phyloP scores from a whole-genome alignment of 208 protist species.

The Crithidia sp. region DNA sequence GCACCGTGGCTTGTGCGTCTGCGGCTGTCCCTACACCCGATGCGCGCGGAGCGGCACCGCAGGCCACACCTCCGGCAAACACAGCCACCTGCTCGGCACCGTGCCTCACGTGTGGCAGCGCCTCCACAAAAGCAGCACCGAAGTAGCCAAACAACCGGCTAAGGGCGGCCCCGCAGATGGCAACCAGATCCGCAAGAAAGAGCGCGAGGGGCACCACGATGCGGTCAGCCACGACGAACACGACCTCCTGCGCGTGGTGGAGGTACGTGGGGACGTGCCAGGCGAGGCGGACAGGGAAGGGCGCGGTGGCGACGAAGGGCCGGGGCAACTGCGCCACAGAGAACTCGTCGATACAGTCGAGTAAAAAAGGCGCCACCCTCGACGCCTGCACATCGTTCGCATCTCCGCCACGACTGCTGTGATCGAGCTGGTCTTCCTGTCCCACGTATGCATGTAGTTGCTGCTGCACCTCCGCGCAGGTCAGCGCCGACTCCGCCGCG shows the following conservation, averaged over 20 bases:
- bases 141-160: neutral
- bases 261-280: slow-evolving; percentile 27
- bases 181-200: neutral
- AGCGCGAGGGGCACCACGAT: neutral
- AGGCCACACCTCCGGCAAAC: slow-evolving; percentile 19
- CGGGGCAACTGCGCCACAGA: slow-evolving; percentile 10
- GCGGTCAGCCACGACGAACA: slow-evolving; percentile 8
- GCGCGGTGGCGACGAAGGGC: slow-evolving; percentile 22
- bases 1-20: slow-evolving; percentile 7
- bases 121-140: slow-evolving; percentile 8
- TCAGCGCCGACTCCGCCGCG: neutral
- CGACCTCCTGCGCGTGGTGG: slow-evolving; percentile 3
- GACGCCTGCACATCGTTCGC: neutral
- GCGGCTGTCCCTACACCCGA: neutral
- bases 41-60: neutral
- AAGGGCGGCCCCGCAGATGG: slow-evolving; percentile 6
- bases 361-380: neutral
- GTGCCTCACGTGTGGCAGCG: slow-evolving; percentile 13
- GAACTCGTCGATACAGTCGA: slow-evolving; percentile 21
- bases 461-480: slow-evolving; percentile 14
- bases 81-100: slow-evolving; percentile 18
- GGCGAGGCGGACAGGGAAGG: slow-evolving; percentile 23
- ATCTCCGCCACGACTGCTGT: too few relatives aligned
- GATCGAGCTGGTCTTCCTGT: neutral
- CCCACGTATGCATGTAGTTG: neutral